These are phyloP conservation scores for Exserohilum turcica DNA, from an alignment of 2,329 filamentous ascomycete species.

Conservation along the genomic window DNA sequence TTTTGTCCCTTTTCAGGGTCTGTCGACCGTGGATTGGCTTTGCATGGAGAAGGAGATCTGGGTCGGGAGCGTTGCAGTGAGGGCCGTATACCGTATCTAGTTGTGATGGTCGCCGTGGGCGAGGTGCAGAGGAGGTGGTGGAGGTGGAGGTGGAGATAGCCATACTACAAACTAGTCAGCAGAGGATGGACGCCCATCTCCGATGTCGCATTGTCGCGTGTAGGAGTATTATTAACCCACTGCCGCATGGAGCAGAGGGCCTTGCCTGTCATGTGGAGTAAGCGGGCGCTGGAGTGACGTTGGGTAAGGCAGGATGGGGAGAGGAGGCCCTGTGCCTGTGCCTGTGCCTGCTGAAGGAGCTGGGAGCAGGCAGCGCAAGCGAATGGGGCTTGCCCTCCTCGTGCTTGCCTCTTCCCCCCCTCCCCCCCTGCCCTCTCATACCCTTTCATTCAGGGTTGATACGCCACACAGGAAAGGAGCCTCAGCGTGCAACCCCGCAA, in stretches of 20 bases:
- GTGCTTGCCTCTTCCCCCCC: background rate
- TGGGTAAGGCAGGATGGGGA: background rate
- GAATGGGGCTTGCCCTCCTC: constrained; percentile 1
- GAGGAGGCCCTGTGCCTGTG: background rate
- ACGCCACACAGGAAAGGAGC: constrained; percentile 6
- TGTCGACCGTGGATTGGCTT: constrained; percentile 3
- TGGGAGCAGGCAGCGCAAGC: background rate
- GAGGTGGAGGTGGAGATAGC: too few relatives aligned
- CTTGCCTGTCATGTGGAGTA: background rate
- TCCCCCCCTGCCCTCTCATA: constrained; percentile 5
- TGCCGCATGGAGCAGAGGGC: background rate
- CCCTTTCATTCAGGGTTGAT: constrained; percentile 7
- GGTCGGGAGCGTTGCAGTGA: constrained; percentile 19
- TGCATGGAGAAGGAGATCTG: constrained; percentile 6
- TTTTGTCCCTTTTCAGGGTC: background rate
- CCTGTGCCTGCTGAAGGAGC: too few relatives aligned
- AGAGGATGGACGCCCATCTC: too few relatives aligned
- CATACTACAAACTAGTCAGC: too few relatives aligned
- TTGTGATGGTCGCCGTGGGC: too few relatives aligned
- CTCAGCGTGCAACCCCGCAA: constrained; percentile 9
- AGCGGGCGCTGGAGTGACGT: background rate
- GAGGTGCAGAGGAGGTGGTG: too few relatives aligned
- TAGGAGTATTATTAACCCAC: too few relatives aligned
- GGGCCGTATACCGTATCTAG: background rate
- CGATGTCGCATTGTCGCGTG: too few relatives aligned